phyloP scores from a whole-genome alignment of 805 yeast genomes.

The Candida germanica region DNA sequence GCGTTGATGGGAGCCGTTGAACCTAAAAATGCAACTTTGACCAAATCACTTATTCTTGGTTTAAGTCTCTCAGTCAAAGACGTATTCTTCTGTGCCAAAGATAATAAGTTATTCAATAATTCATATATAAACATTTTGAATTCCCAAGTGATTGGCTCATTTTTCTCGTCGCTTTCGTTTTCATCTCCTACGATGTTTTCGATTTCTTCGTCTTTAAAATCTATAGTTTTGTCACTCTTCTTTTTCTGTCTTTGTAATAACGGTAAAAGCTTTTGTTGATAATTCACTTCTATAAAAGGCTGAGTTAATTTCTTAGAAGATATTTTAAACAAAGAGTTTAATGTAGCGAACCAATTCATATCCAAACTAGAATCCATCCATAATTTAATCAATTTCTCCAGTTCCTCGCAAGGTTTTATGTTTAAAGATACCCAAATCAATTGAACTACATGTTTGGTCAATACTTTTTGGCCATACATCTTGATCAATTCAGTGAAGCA shows the following conservation, averaged over 20 bases:
- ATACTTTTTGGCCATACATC: conserved; percentile 43
- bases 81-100: conserved; percentile 35
- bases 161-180: conserved; percentile 38
- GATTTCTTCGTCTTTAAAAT: conserved; percentile 41
- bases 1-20: conserved; percentile 66
- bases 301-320: conserved; percentile 42
- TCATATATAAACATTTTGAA: conserved; percentile 50
- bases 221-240: conserved; percentile 20
- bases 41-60: conserved; percentile 56
- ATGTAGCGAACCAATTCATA: conserved; percentile 56
- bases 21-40: conserved; percentile 76
- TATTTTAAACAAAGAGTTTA: conserved; percentile 48
- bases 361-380: conserved; percentile 58
- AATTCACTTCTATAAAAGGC: conserved; percentile 36
- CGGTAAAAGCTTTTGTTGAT: conserved; percentile 39
- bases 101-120: conserved; percentile 42
- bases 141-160: conserved; percentile 57
- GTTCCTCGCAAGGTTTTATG: conserved; percentile 43
- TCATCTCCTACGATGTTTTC: conserved; percentile 35
- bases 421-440: conserved; percentile 60
- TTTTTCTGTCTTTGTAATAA: conserved; percentile 42
- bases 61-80: conserved; percentile 40
- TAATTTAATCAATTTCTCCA: conserved; percentile 46
- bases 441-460: conserved; percentile 46
- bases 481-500: conserved; percentile 60